Conservation (phyloP, 305 asterid species). For the Plantago lanceolata region DNA sequence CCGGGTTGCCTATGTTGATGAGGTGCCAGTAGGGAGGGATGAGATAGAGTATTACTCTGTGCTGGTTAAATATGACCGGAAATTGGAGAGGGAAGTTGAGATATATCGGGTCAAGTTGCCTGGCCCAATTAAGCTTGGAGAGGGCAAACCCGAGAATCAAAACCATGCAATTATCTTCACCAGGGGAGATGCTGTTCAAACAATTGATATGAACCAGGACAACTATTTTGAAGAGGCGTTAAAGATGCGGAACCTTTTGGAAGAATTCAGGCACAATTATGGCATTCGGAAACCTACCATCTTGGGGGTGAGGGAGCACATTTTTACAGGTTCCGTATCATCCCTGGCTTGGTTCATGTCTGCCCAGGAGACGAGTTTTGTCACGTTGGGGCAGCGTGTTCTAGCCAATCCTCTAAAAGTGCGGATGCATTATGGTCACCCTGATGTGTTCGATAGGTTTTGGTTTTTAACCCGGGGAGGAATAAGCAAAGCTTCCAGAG, state of each 20-base stretch:
- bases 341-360: constrained; percentile 77
- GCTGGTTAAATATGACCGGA: constrained; percentile 53
- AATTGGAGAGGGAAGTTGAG: constrained; percentile 53
- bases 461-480: constrained; percentile 72
- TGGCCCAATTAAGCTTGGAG: constrained; percentile 66
- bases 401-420: constrained; percentile 61
- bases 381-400: constrained; percentile 66
- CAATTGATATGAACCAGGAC: constrained; percentile 70
- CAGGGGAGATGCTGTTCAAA: constrained; percentile 64
- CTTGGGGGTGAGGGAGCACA: constrained; percentile 63
- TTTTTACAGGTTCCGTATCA: constrained; percentile 62
- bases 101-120: constrained; percentile 61
- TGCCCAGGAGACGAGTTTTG: constrained; percentile 64
- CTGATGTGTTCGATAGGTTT: constrained; percentile 62
- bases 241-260: constrained; percentile 58
- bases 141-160: constrained; percentile 70
- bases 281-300: constrained; percentile 62
- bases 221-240: constrained; percentile 67
- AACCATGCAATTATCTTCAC: constrained; percentile 65
- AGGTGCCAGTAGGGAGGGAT: constrained; percentile 52
- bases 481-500: constrained; percentile 64
- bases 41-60: constrained; percentile 50
- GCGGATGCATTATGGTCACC: constrained; percentile 69
- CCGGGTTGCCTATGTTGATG: constrained; percentile 68
- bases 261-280: constrained; percentile 46